Percentiles rank a stretch among this genome's conserved stretches.
These are phyloP conservation scores for Closterium sp. DNA, from an alignment of 139 green algal genomes.

Conservation along the genomic window DNA sequence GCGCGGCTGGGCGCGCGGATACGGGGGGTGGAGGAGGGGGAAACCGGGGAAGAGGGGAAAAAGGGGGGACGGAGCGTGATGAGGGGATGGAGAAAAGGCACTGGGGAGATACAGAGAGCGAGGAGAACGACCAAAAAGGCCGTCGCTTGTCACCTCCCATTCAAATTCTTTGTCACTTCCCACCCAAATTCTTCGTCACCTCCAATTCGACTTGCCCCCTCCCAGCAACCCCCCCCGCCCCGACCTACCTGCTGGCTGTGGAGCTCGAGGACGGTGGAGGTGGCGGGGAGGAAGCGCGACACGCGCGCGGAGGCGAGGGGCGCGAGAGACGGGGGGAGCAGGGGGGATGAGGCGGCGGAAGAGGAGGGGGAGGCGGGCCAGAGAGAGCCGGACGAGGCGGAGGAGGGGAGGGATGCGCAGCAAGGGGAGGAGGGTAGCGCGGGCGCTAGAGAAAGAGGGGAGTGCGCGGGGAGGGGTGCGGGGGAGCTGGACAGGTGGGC, in stretches of 20 bases:
- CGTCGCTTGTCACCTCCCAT: neutral
- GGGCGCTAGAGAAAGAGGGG: neutral
- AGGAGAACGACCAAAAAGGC: neutral
- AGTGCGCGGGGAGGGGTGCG: neutral
- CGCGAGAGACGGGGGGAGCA: neutral
- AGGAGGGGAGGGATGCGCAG: neutral
- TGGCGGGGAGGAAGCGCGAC: constrained; percentile 90
- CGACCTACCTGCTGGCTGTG: constrained; percentile 61
- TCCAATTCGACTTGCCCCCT: neutral
- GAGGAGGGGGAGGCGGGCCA: neutral
- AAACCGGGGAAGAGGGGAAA: neutral
- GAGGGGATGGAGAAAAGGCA: neutral
- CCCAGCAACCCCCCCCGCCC: no score
- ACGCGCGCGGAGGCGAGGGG: constrained; percentile 1
- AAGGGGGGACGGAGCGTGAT: neutral
- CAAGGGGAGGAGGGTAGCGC: neutral
- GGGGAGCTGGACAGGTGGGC: neutral
- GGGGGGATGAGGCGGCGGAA: neutral
- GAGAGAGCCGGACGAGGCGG: neutral
- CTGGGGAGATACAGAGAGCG: neutral
- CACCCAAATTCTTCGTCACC: neutral
- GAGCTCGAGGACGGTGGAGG: constrained; percentile 89
- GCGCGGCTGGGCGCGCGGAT: neutral
- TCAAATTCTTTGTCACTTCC: neutral
- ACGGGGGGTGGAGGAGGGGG: neutral